Conservation (phyloP, 2,329 filamentous ascomycete genomes). For the Cercospora berteroae region DNA sequence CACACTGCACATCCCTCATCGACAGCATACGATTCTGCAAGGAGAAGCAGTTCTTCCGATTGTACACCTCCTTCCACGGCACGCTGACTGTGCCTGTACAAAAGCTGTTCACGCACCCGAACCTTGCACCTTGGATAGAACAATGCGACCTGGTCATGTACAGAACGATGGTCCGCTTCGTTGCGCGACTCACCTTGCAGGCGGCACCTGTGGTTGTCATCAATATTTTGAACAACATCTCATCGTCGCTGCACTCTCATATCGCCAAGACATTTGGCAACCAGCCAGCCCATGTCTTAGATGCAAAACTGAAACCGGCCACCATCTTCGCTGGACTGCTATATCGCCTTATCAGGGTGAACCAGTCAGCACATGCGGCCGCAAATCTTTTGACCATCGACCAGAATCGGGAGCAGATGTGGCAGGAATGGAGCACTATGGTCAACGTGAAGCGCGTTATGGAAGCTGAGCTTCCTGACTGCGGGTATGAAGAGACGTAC, state of each 20-base stretch:
- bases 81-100: slow-evolving; percentile 96
- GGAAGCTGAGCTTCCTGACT: slow-evolving; percentile 56
- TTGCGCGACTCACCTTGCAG: slow-evolving; percentile 83
- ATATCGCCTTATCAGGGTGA: slow-evolving; percentile 84
- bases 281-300: slow-evolving; percentile 79
- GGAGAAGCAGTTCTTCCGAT: slow-evolving; percentile 92
- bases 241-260: slow-evolving; percentile 74
- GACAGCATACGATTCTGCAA: slow-evolving; percentile 96
- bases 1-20: slow-evolving; percentile 91
- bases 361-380: slow-evolving; percentile 88
- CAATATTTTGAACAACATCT: slow-evolving; percentile 83
- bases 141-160: slow-evolving; percentile 95
- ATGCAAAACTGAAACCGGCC: slow-evolving; percentile 84
- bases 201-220: slow-evolving; percentile 86
- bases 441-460: slow-evolving; percentile 58
- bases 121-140: slow-evolving; percentile 86
- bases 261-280: slow-evolving; percentile 81
- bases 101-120: slow-evolving; percentile 79
- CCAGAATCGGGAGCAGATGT: slow-evolving; percentile 92
- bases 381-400: slow-evolving; percentile 89
- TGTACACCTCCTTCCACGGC: slow-evolving; percentile 92
- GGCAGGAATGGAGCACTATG: slow-evolving; percentile 76
- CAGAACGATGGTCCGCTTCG: slow-evolving; percentile 91
- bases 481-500: slow-evolving; percentile 57
- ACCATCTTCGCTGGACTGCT: slow-evolving; percentile 83